phyloP scores from a whole-genome alignment of 225 moss, liverwort and hornwort genomes.

The Marchantia polymorpha region DNA sequence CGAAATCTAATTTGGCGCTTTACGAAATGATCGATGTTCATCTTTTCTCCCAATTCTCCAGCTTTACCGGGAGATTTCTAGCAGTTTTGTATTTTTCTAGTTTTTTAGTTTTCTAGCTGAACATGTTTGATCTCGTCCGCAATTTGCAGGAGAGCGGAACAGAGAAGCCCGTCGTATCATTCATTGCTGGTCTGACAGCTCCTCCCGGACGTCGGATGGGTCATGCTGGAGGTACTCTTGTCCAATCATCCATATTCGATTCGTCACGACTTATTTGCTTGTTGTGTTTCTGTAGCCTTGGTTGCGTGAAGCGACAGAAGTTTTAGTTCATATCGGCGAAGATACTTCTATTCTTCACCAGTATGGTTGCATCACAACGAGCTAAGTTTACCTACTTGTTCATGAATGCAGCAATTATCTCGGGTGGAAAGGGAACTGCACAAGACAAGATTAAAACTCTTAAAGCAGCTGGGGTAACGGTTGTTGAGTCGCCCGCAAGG shows the following conservation, averaged over 20 bases:
- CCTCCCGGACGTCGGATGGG: slow-evolving; percentile 97
- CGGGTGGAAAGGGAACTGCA: slow-evolving; percentile 92
- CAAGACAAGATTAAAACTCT: slow-evolving; percentile 88
- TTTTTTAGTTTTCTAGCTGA: slow-evolving; percentile 1
- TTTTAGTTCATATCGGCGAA: no score
- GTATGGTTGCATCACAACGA: not conserved
- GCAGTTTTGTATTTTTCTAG: no score
- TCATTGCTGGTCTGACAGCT: slow-evolving; percentile 94
- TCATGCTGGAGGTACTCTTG: slow-evolving; percentile 64
- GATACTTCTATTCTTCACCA: no score
- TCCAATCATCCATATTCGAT: not conserved
- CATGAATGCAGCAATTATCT: slow-evolving; percentile 65
- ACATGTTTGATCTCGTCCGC: not conserved
- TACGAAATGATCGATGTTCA: not conserved
- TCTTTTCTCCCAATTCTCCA: not conserved
- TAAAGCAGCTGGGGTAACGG: slow-evolving; percentile 77
- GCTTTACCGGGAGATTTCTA: not conserved
- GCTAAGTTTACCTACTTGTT: not conserved
- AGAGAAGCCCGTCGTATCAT: slow-evolving; percentile 88
- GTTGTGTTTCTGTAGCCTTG: not conserved
- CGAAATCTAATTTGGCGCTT: not conserved
- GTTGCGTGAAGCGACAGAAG: no score
- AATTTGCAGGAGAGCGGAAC: slow-evolving; percentile 67
- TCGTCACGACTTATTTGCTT: not conserved
- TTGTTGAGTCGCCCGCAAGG: slow-evolving; percentile 84